Percentiles rank a stretch among this genome's conserved stretches.
Evolutionary conservation across 202 grass and related monocot genomes (phyloP).

Genomic region (Carex sylvatica): DNA sequence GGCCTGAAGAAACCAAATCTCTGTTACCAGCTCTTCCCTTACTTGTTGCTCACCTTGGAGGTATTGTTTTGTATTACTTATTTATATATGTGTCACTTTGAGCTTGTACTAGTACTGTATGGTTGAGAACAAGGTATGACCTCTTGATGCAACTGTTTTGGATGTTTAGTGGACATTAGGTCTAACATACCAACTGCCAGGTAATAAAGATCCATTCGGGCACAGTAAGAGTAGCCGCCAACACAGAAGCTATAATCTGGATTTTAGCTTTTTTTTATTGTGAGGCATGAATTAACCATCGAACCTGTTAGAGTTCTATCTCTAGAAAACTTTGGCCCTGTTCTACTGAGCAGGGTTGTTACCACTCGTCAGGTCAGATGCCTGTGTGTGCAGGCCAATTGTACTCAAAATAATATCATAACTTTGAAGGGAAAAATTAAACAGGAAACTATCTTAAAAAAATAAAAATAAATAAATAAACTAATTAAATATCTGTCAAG

Average conservation of each 20-base stretch:
- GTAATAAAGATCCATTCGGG: not conserved
- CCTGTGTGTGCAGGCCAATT: not conserved
- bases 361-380: not conserved
- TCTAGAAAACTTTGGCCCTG: not conserved
- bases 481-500: not conserved
- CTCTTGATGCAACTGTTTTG: not conserved
- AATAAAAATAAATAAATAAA: not conserved
- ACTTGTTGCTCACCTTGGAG: slow-evolving; percentile 94
- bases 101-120: not conserved
- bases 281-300: not conserved
- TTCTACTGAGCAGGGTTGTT: not conserved
- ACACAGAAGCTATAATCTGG: not conserved
- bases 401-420: not conserved
- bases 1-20: slow-evolving; percentile 80
- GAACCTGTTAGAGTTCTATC: not conserved
- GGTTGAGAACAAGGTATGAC: not conserved
- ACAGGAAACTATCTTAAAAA: not conserved
- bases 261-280: not conserved
- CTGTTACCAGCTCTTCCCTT: slow-evolving; percentile 82
- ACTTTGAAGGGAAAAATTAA: not conserved
- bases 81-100: slow-evolving; percentile 8
- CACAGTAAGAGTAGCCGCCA: not conserved
- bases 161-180: not conserved
- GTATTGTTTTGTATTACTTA: slow-evolving; percentile 40
- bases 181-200: not conserved